Evolutionary conservation across 768 basidiomycete species (phyloP), one percentile per base, ranked within the genome.

Genomic region (Calocybe cyanea): DNA sequence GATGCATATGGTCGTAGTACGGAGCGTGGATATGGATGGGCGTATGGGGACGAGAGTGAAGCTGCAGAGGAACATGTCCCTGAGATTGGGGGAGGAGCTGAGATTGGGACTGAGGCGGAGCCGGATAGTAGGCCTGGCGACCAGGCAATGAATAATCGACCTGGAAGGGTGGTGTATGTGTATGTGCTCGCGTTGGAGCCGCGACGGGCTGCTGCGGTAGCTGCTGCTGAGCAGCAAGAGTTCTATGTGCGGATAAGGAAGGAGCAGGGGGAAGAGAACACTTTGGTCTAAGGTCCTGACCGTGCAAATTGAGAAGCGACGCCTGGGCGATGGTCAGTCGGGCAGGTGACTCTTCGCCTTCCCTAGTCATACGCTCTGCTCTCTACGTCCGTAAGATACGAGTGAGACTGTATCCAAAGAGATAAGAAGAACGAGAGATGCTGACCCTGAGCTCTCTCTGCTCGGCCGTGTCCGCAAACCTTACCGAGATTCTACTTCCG

Each of bases 261-360:
- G 34, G 34, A n/a, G 34, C 34, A 3, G 33, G 40, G 11, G 21
- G 46, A 8, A 38, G 24, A 8, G 43, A 34, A 30, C 7, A 38
- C 17, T 51, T 49, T 55, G 23, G 17, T 65, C 70, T 46, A 57
- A 76, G 56, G 17, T 86, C 82, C 43, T 83, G 78, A 5, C 87
- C 87, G 43, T 77, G 83, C 34, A 88, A 72, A 57, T 87, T 90
- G 43, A 90, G 75, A 18, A 90, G 62, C 1, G 87, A 77, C 4
- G 87, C 87, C 55, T 87, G 85, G 0, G 87, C 87, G 52, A 90
- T 87, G 5, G 86, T 86, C 21, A 90, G 64, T 14, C 81, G 73
- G 9, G 75, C 74, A 3, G 83, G 80, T 7, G 83, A 78, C 33
- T 71, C 68, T 17, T 85, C 87, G 3, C 72, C 84, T 39, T 81